Percentiles rank a stretch among this genome's conserved stretches.
These are phyloP conservation scores for Ogataea salicorniae DNA, from an alignment of 805 yeast genomes.

Conservation along the genomic window DNA sequence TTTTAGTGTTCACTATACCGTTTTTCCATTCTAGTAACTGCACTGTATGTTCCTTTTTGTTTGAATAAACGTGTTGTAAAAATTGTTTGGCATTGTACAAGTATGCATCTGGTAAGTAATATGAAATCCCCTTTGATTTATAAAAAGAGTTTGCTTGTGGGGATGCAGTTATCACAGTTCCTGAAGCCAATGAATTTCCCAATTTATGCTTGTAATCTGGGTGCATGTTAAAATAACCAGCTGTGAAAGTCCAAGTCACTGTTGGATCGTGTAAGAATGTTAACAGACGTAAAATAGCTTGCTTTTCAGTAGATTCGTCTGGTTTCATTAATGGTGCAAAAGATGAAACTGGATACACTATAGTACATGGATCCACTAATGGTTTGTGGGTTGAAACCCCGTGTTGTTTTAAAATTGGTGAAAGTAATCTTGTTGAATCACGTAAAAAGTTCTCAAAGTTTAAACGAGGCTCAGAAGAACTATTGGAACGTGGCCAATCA, in stretches of 20 bases:
- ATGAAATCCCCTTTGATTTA: conserved; percentile 74
- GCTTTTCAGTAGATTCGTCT: conserved; percentile 77
- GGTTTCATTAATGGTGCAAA: conserved; percentile 72
- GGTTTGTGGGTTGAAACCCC: conserved; percentile 18
- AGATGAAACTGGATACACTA: conserved; percentile 88
- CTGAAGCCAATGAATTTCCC: conserved; percentile 51
- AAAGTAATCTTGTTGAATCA: conserved; percentile 52
- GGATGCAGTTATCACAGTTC: conserved; percentile 82
- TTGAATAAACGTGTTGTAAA: conserved; percentile 30
- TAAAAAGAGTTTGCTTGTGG: conserved; percentile 94
- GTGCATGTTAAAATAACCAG: conserved; percentile 92
- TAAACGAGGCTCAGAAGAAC: conserved; percentile 60
- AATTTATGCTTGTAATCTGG: conserved; percentile 62
- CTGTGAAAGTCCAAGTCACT: conserved; percentile 81
- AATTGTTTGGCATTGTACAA: conserved; percentile 68
- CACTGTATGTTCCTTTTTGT: conserved; percentile 41
- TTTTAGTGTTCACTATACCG: conserved; percentile 74
- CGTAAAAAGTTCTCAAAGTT: conserved; percentile 46
- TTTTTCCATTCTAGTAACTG: conserved; percentile 77
- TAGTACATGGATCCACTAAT: conserved; percentile 39
- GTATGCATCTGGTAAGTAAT: conserved; percentile 82
- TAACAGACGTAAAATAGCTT: conserved; percentile 56
- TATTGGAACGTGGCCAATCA: conserved; percentile 70
- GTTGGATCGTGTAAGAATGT: conserved; percentile 50
- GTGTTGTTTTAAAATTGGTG: conserved; percentile 50